A percentile compares a stretch with the other conserved stretches of the same genome.
These are phyloP conservation scores for Otatea glauca DNA, from an alignment of 176 grass and related monocot genomes.

Conservation along the genomic window DNA sequence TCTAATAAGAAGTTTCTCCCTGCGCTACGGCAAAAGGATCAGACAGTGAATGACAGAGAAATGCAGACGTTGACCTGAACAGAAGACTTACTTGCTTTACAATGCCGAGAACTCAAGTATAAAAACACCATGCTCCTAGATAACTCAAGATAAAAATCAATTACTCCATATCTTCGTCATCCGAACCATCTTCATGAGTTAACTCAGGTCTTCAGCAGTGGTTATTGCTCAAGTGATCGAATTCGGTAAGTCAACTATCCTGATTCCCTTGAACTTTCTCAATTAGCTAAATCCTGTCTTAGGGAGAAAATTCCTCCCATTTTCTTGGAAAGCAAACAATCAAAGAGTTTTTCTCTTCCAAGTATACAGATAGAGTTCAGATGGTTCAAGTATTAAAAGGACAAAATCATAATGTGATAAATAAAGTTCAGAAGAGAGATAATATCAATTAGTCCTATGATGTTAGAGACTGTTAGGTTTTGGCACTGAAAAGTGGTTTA, in stretches of 20 bases:
- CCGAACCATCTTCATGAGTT: not conserved
- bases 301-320: not conserved
- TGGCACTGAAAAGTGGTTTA: not conserved
- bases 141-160: not conserved
- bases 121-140: constrained; percentile 41
- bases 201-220: not conserved
- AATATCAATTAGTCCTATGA: not conserved
- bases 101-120: constrained; percentile 28
- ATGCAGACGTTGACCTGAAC: constrained; percentile 29
- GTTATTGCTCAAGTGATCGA: not conserved
- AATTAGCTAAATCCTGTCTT: not conserved
- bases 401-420: not conserved
- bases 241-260: constrained; percentile 24
- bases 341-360: not conserved
- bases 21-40: not conserved
- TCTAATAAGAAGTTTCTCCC: constrained; percentile 4
- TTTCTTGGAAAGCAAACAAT: not conserved
- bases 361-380: not conserved
- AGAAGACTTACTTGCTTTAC: constrained; percentile 13
- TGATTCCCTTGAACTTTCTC: not conserved
- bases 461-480: not conserved
- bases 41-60: constrained; percentile 23
- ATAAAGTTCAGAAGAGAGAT: not conserved
- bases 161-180: constrained; percentile 1
- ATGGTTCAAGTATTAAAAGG: not conserved